Conservation (phyloP, 2,329 filamentous ascomycete species). For the Neofusicoccum cordaticola region DNA sequence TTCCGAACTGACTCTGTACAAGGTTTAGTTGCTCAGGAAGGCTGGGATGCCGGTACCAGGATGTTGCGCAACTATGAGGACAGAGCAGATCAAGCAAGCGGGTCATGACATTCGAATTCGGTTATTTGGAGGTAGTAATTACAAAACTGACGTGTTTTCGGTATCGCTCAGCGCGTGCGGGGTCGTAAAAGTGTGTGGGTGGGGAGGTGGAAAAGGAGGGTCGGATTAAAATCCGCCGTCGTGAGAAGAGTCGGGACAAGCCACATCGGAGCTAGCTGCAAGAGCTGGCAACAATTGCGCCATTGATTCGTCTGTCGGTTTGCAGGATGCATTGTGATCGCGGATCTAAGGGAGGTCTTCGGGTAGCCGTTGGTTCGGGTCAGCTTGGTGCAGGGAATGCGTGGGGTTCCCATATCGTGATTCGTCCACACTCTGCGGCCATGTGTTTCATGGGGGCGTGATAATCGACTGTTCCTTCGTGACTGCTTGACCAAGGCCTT, state of each 20-base stretch:
- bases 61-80: background rate
- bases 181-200: slow-evolving; percentile 3
- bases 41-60: background rate
- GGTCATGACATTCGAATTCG: background rate
- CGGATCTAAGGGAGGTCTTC: background rate
- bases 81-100: background rate
- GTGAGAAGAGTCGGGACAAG: background rate
- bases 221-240: slow-evolving; percentile 9
- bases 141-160: background rate
- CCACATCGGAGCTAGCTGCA: background rate
- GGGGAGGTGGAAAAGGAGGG: background rate
- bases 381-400: background rate
- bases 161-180: background rate
- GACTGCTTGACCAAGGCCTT: slow-evolving; percentile 48
- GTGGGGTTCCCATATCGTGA: background rate
- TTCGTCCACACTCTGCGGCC: background rate
- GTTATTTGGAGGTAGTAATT: slow-evolving; percentile 11
- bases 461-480: slow-evolving; percentile 42
- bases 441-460: slow-evolving; percentile 1
- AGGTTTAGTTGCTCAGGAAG: no score
- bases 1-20: no score
- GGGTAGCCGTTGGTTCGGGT: background rate
- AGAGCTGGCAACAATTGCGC: background rate
- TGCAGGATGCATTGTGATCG: background rate
- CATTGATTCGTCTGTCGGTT: background rate